Conservation (phyloP, 768 basidiomycete species). For the Cystofilobasidium capitatum region DNA sequence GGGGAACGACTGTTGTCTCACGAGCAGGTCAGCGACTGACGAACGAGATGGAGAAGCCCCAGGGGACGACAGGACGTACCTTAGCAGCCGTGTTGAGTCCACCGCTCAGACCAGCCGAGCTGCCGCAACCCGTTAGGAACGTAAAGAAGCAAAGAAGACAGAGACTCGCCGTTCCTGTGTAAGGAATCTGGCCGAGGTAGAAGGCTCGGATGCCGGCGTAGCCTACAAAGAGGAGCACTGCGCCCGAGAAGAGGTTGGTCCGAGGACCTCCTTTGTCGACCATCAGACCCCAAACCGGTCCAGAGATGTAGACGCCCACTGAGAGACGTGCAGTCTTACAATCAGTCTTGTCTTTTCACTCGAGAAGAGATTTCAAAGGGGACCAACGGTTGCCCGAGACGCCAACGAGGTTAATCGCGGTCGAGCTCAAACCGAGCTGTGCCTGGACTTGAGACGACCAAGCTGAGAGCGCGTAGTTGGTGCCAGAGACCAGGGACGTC, state of each 20-base stretch:
- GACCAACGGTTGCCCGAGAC: slow-evolving; percentile 27
- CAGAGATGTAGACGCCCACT: slow-evolving; percentile 59
- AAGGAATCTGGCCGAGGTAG: slow-evolving; percentile 52
- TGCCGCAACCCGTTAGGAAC: slow-evolving; percentile 67
- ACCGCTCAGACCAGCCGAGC: slow-evolving; percentile 60
- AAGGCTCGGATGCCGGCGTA: slow-evolving; percentile 59
- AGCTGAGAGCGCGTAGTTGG: slow-evolving; percentile 62
- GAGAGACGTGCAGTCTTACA: not conserved
- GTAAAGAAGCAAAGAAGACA: slow-evolving; percentile 52
- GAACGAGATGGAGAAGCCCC: slow-evolving; percentile 33
- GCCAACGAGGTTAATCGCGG: slow-evolving; percentile 53
- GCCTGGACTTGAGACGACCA: slow-evolving; percentile 79
- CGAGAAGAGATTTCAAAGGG: slow-evolving; percentile 3
- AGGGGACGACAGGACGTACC: too few species aligned
- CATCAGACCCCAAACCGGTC: slow-evolving; percentile 57
- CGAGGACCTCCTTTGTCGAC: slow-evolving; percentile 47
- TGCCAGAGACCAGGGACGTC: slow-evolving; percentile 54
- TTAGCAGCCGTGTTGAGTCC: slow-evolving; percentile 74
- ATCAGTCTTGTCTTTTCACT: slow-evolving; percentile 48
- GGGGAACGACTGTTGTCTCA: slow-evolving; percentile 43
- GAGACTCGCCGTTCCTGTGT: slow-evolving; percentile 39
- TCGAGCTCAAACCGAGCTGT: slow-evolving; percentile 65
- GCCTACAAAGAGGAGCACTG: slow-evolving; percentile 55
- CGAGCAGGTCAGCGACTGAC: not conserved
- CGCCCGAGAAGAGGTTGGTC: slow-evolving; percentile 54